Evolutionary conservation across 345 rosid species (phyloP).

Genomic region (Lepidium aucheri): DNA sequence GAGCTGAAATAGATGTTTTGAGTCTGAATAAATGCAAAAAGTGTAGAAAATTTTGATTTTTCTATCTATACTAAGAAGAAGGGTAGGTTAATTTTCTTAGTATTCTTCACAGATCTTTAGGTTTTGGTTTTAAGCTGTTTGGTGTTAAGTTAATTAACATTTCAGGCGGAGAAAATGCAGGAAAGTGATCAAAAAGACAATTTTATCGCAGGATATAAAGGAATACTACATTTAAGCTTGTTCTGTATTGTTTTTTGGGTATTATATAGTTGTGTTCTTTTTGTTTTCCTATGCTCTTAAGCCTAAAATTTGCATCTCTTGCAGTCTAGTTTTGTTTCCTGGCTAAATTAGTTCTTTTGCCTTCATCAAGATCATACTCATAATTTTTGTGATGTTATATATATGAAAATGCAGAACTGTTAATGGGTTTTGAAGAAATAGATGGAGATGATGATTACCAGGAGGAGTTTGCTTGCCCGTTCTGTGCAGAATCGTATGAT

Average conservation of each 20-base stretch:
- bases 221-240: not conserved
- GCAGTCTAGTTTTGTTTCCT: not conserved
- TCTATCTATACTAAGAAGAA: not conserved
- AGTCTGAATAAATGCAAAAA: not conserved
- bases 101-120: not conserved
- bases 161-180: not conserved
- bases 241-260: not conserved
- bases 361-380: not conserved
- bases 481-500: conserved; percentile 84
- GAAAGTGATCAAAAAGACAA: not conserved
- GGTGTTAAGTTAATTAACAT: not conserved
- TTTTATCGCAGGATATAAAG: not conserved
- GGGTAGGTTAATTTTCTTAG: not conserved
- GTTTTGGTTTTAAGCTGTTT: not conserved
- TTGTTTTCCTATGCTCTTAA: not conserved
- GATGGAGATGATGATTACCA: conserved; percentile 86
- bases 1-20: not conserved
- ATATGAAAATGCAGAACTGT: conserved; percentile 47
- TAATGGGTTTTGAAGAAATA: conserved; percentile 80
- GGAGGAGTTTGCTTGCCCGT: conserved; percentile 98
- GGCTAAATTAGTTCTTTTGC: not conserved
- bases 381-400: not conserved
- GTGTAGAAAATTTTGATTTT: not conserved
- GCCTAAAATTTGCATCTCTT: not conserved
- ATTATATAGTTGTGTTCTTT: not conserved